Evolutionary conservation across 148 eudicot species (phyloP), one percentile per base, ranked within the genome.

Genomic region (Drosera capensis): DNA sequence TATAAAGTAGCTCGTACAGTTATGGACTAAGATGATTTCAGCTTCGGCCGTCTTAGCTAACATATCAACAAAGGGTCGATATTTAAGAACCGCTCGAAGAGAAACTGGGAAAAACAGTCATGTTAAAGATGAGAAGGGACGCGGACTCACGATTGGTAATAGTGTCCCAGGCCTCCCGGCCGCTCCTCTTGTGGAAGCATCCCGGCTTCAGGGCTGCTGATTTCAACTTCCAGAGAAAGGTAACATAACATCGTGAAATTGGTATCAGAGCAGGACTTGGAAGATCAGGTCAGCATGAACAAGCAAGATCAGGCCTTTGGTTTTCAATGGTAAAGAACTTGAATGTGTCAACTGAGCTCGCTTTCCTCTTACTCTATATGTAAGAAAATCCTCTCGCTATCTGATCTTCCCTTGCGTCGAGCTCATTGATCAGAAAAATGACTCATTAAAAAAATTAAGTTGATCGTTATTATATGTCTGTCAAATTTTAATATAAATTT

Each of bases 161-260:
- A 23, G 96, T 78, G 58, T n/a, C n/a, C 71, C 81, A 2, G 84
- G 81, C 48, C 84, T 78, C 2, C 36, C 76, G 12, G 96, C 93
- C 0, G 50, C 74, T 0, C 72, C 83, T 1, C 63, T 86, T 12
- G 92, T 81, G 25, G 83, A 75, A n/a, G 84, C 80, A 9, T 86
- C 93, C 49, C 72, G 63, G 20, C 66, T 8, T 63, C 78, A 0
- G 95, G 97, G 15, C 68, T 90, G 62, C 73, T 90, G 29, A 62
- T 90, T 30, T 47, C 84, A 45, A 90, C 97, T 7, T 93, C n/a
- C 97, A 1, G 97, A 95, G 1, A 90, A 84, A 58, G 97, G 85
- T 20, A 76, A 90, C 26, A 68, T 20, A 76, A 90, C 26, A 68
- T 90, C 1, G 82, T 80, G 45, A 67, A 95, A 67, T 68, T 90